phyloP scores from a whole-genome alignment of 305 asterid genomes.

The Rubia peregrina region DNA sequence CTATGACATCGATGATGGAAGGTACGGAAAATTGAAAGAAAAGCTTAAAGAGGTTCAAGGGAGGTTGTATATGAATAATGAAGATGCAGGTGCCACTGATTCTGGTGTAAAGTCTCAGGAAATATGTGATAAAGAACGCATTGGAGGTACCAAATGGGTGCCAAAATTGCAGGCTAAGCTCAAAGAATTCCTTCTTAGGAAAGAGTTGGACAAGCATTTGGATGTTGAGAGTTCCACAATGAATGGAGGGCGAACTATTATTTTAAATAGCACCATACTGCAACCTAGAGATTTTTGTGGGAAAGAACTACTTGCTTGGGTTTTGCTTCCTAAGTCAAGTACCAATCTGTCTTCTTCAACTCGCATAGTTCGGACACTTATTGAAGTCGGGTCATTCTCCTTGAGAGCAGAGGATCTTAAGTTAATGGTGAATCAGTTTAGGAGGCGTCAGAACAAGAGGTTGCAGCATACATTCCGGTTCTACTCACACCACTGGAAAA shows the following conservation, averaged over 20 bases:
- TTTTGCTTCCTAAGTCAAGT: slow-evolving; percentile 75
- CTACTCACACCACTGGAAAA: slow-evolving; percentile 91
- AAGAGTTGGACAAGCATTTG: too few species aligned
- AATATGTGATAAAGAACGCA: too few species aligned
- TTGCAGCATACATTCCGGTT: slow-evolving; percentile 88
- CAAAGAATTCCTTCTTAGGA: too few species aligned
- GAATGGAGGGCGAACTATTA: slow-evolving; percentile 86
- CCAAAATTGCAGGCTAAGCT: too few species aligned
- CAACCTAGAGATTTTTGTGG: slow-evolving; percentile 94
- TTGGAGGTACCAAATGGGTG: too few species aligned
- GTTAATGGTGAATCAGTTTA: slow-evolving; percentile 80
- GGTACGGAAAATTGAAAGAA: too few species aligned
- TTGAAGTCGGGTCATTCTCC: slow-evolving; percentile 82
- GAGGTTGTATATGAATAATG: too few species aligned
- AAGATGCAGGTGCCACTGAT: too few species aligned
- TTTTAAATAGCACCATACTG: slow-evolving; percentile 68
- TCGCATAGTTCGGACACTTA: slow-evolving; percentile 72
- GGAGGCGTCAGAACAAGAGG: slow-evolving; percentile 91
- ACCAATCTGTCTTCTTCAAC: slow-evolving; percentile 76
- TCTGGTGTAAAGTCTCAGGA: too few species aligned
- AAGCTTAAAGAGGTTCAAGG: too few species aligned
- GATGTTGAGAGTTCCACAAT: slow-evolving; percentile 71
- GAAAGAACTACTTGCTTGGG: slow-evolving; percentile 95
- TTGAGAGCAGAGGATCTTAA: slow-evolving; percentile 88
- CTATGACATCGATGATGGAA: too few species aligned